Percentiles rank a stretch among this genome's conserved stretches.
phyloP scores from a whole-genome alignment of 257 asterid genomes.

The Penstemon barbatus region DNA sequence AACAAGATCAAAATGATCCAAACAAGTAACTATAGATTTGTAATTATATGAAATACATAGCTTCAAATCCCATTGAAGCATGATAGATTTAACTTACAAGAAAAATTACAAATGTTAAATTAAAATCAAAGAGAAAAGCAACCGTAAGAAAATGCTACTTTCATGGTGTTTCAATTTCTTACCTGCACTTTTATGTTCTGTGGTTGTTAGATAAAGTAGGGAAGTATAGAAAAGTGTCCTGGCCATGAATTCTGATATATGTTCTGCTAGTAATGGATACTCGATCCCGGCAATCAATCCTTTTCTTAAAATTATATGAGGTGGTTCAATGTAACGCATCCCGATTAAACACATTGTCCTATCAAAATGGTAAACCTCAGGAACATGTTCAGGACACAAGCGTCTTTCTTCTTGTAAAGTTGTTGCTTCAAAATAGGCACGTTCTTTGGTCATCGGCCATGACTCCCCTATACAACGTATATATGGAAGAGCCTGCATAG shows the following conservation, averaged over 20 bases:
- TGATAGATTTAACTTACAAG: too few relatives aligned
- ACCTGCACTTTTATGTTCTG: conserved; percentile 89
- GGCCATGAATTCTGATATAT: conserved; percentile 83
- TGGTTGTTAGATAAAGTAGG: conserved; percentile 80
- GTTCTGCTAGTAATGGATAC: conserved; percentile 88
- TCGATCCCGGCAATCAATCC: conserved; percentile 83
- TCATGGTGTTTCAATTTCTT: conserved; percentile 21
- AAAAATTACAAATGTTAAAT: background rate
- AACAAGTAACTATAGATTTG: too few relatives aligned
- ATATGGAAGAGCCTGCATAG: conserved; percentile 86
- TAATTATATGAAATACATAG: too few relatives aligned
- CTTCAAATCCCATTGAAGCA: too few relatives aligned
- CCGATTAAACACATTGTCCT: conserved; percentile 84
- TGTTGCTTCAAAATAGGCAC: conserved; percentile 82
- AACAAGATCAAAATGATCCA: too few relatives aligned
- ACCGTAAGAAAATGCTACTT: background rate
- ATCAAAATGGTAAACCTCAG: conserved; percentile 95
- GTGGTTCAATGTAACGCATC: conserved; percentile 92
- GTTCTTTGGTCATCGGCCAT: conserved; percentile 98
- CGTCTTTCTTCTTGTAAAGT: conserved; percentile 70
- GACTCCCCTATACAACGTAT: conserved; percentile 91
- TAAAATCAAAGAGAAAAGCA: conserved; percentile 9
- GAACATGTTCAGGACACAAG: conserved; percentile 76
- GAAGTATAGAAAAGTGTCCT: conserved; percentile 84
- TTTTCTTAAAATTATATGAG: conserved; percentile 87